phyloP scores from a whole-genome alignment of 2,329 filamentous ascomycete genomes.

The Trichoderma koningii region DNA sequence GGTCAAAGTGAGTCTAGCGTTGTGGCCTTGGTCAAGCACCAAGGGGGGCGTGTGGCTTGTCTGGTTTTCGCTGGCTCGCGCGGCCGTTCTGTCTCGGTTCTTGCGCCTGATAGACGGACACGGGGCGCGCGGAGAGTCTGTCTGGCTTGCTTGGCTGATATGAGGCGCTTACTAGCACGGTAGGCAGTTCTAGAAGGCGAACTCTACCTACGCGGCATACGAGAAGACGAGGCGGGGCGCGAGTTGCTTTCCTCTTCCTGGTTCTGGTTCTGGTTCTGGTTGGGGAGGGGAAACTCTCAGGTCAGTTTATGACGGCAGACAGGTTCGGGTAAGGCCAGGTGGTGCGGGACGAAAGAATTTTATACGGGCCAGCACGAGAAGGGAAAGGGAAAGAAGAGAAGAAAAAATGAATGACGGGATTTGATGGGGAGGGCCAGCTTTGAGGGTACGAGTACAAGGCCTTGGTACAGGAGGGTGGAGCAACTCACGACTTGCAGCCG shows the following conservation, averaged over 20 bases:
- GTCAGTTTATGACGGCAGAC: conserved; percentile 27
- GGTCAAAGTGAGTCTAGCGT: conserved; percentile 43
- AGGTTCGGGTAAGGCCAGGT: conserved; percentile 25
- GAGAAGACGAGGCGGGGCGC: conserved; percentile 13
- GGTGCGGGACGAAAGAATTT: conserved; percentile 39
- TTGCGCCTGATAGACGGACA: conserved; percentile 19
- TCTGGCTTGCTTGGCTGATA: conserved; percentile 15
- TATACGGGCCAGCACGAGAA: conserved; percentile 34
- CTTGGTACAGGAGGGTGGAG: conserved; percentile 12
- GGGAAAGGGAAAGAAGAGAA: conserved; percentile 4
- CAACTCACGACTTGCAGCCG: background rate
- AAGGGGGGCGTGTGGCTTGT: conserved; percentile 29
- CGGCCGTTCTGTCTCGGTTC: background rate
- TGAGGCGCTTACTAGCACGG: conserved; percentile 12
- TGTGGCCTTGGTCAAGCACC: conserved; percentile 29
- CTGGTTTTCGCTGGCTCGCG: background rate
- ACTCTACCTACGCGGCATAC: conserved; percentile 1
- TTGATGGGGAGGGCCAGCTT: conserved; percentile 32
- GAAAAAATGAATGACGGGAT: conserved; percentile 36
- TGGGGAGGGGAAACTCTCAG: conserved; percentile 10
- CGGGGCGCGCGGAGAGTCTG: conserved; percentile 14
- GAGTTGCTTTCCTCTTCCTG: background rate
- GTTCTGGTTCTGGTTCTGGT: background rate
- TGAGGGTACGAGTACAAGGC: background rate
- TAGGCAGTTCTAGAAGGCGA: conserved; percentile 23